A percentile compares a stretch with the other conserved stretches of the same genome.
Conservation (phyloP, 139 green algal genomes). For the Closterium sp. region DNA sequence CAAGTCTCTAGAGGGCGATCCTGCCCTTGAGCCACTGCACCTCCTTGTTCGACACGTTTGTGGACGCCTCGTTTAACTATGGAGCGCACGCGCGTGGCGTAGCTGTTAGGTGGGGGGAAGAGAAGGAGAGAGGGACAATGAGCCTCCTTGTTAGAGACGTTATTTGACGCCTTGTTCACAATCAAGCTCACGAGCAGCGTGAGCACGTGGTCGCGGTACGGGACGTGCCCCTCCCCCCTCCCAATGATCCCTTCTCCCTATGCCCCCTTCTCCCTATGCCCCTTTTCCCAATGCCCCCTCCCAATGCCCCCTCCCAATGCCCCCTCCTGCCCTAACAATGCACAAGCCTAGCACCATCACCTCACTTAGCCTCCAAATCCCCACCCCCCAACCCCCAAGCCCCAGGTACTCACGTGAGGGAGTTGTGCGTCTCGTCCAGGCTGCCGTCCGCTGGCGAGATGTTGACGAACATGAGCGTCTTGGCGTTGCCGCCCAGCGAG, state of each 20-base stretch:
- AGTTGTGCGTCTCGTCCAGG: slow-evolving; percentile 63
- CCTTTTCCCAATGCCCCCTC: no score
- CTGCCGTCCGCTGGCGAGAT: slow-evolving; percentile 83
- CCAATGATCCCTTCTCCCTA: background rate
- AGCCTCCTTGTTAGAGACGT: slow-evolving; percentile 75
- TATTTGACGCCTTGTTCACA: background rate
- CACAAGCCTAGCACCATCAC: no score
- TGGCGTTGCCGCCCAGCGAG: slow-evolving; percentile 68
- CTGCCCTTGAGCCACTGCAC: slow-evolving; percentile 73
- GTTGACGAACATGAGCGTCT: slow-evolving; percentile 72
- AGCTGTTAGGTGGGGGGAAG: slow-evolving; percentile 22
- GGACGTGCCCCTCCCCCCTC: no score
- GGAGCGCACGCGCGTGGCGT: slow-evolving; percentile 75
- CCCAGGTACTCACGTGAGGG: slow-evolving; percentile 33
- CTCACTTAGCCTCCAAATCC: no score
- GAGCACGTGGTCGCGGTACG: no score
- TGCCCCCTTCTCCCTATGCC: no score
- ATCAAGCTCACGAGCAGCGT: no score
- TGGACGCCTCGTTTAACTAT: slow-evolving; percentile 88
- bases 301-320: no score
- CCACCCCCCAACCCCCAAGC: no score
- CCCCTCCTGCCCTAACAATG: no score
- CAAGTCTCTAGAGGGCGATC: no score
- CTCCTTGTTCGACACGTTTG: slow-evolving; percentile 83
- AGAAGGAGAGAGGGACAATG: background rate